Conservation (phyloP, 805 yeast genomes). For the Kuraishia hungarica region DNA sequence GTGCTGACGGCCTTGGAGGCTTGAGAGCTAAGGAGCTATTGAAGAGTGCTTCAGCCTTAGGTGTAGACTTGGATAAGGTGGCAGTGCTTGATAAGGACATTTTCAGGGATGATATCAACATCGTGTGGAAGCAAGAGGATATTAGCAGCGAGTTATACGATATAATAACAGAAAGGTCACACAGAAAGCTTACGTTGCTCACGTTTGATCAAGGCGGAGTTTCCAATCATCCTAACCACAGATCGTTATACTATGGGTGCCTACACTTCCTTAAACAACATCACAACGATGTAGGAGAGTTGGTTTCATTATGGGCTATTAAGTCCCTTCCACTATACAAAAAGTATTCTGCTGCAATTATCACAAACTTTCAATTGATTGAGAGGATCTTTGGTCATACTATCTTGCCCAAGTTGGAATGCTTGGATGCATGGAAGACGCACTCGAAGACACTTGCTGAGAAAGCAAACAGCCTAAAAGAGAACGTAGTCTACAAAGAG, state of each 20-base stretch:
- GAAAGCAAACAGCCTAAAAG: not conserved
- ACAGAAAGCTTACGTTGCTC: not conserved
- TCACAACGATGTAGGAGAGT: not conserved
- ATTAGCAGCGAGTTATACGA: slow-evolving; percentile 29
- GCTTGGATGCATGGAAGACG: not conserved
- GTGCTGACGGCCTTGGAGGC: slow-evolving; percentile 64
- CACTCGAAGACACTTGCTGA: not conserved
- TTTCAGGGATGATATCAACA: slow-evolving; percentile 54
- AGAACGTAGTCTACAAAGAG: not conserved
- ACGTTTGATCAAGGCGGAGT: slow-evolving; percentile 24
- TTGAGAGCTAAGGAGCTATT: slow-evolving; percentile 52
- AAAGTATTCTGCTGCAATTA: slow-evolving; percentile 41
- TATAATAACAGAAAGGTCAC: not conserved
- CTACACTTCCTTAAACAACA: slow-evolving; percentile 18
- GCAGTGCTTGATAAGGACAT: slow-evolving; percentile 35
- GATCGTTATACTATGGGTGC: slow-evolving; percentile 48
- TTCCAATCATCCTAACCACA: slow-evolving; percentile 85
- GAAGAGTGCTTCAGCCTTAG: slow-evolving; percentile 45
- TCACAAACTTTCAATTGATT: slow-evolving; percentile 26
- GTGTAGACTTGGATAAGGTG: slow-evolving; percentile 33
- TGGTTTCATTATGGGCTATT: slow-evolving; percentile 15
- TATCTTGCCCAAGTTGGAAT: not conserved
- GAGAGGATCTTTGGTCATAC: slow-evolving; percentile 5
- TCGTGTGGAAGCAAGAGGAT: slow-evolving; percentile 47
- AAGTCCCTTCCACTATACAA: slow-evolving; percentile 23